Evolutionary conservation across 2,329 filamentous ascomycete species (phyloP).

Genomic region (Cladosporium sp.): DNA sequence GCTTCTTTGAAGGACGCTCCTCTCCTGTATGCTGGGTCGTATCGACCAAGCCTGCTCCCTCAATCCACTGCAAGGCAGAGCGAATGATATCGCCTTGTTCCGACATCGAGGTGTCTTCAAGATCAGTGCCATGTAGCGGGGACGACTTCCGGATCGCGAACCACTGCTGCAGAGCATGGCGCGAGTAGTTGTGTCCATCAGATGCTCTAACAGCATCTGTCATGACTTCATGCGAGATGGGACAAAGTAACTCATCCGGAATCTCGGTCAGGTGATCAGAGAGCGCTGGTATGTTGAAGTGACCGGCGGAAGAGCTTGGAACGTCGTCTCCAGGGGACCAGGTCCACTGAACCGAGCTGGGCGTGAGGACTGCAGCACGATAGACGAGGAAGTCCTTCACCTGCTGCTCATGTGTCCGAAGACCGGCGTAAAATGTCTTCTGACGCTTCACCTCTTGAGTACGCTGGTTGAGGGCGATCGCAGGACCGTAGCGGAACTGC

Average conservation of each 20-base stretch:
- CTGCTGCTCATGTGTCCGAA: conserved; percentile 28
- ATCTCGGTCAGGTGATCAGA: not conserved
- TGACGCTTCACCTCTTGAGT: not conserved
- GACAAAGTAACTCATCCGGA: conserved; percentile 26
- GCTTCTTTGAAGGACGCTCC: not conserved
- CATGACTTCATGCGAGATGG: conserved; percentile 38
- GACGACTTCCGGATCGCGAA: conserved; percentile 35
- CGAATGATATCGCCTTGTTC: conserved; percentile 28
- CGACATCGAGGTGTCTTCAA: conserved; percentile 27
- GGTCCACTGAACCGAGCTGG: conserved; percentile 24
- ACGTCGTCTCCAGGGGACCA: conserved; percentile 32
- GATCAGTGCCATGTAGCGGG: conserved; percentile 35
- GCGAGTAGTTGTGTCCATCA: conserved; percentile 38
- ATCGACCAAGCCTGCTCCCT: not conserved
- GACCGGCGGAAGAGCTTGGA: conserved; percentile 24
- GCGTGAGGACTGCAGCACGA: conserved; percentile 24
- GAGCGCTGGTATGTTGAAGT: not conserved
- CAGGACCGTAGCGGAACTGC: not conserved
- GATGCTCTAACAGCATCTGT: conserved; percentile 38
- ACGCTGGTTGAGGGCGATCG: not conserved
- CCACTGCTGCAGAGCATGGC: conserved; percentile 39
- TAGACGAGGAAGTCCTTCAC: conserved; percentile 33
- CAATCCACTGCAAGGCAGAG: conserved; percentile 16
- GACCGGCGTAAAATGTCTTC: not conserved
- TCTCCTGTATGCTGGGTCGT: not conserved